A percentile compares a stretch with the other conserved stretches of the same genome.
Conservation (phyloP, 805 yeast genomes). For the Starmera dryadoides region DNA sequence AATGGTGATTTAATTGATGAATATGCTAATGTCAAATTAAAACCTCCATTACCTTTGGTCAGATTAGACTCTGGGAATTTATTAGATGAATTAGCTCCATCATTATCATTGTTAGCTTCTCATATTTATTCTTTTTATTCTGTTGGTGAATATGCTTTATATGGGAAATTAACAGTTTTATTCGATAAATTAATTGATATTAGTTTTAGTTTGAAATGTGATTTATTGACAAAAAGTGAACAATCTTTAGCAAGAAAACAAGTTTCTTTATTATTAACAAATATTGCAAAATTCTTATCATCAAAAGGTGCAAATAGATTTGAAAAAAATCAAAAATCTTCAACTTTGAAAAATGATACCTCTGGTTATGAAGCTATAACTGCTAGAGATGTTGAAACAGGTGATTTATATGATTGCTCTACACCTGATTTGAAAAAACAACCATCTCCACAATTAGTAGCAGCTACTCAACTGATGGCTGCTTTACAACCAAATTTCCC, state of each 20-base stretch:
- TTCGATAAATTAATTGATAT: slow-evolving; percentile 53
- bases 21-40: slow-evolving; percentile 21
- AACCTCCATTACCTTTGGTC: slow-evolving; percentile 52
- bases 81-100: slow-evolving; percentile 49
- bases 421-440: slow-evolving; percentile 16
- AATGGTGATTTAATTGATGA: slow-evolving; percentile 19
- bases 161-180: slow-evolving; percentile 43
- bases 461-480: slow-evolving; percentile 59
- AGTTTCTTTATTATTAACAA: slow-evolving; percentile 45
- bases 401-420: slow-evolving; percentile 41
- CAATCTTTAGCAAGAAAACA: slow-evolving; percentile 37
- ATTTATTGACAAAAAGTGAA: slow-evolving; percentile 51
- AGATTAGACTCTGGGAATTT: slow-evolving; percentile 36
- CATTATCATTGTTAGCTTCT: slow-evolving; percentile 49
- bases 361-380: slow-evolving; percentile 63
- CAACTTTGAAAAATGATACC: slow-evolving; percentile 33
- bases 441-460: slow-evolving; percentile 49
- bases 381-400: slow-evolving; percentile 55
- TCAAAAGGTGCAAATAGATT: slow-evolving; percentile 31
- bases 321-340: slow-evolving; percentile 16
- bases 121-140: slow-evolving; percentile 68
- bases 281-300: slow-evolving; percentile 53
- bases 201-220: slow-evolving; percentile 42
- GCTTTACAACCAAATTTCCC: slow-evolving; percentile 75
- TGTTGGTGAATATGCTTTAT: slow-evolving; percentile 59